Evolutionary conservation across 129 eudicot species (phyloP).

Genomic region (Lactuca saligna): DNA sequence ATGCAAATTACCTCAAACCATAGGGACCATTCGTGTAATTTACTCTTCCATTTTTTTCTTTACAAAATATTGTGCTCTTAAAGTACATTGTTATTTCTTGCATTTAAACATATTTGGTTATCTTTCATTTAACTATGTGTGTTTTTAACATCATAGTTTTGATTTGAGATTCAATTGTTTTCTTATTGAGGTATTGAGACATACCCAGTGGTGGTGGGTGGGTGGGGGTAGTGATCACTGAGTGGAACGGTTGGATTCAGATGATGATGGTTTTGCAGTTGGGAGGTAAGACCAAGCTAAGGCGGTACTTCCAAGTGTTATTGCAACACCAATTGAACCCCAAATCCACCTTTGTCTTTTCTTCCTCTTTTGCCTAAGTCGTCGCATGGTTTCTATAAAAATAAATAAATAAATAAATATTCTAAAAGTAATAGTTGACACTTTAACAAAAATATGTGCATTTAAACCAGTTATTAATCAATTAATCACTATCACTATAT

Average conservation of each 20-base stretch:
- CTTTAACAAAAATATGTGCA: no score
- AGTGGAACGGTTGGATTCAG: conserved; percentile 27
- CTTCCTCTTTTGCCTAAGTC: conserved; percentile 71
- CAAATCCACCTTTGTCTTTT: conserved; percentile 73
- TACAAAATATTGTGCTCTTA: no score
- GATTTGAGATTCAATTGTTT: neutral
- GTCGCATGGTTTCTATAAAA: conserved; percentile 63
- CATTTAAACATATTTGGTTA: neutral
- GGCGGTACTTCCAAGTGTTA: conserved; percentile 61
- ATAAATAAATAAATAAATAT: no score
- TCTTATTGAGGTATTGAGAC: no score
- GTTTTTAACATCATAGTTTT: neutral
- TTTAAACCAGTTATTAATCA: no score
- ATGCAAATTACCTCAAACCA: no score
- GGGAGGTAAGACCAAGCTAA: conserved; percentile 82
- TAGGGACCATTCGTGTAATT: no score
- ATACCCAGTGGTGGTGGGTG: no score
- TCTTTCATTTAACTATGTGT: neutral
- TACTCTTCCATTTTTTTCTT: no score
- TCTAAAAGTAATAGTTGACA: no score
- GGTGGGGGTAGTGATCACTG: conserved; percentile 29
- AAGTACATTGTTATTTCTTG: neutral
- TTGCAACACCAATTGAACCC: conserved; percentile 72
- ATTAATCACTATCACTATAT: no score
- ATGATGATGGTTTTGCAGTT: conserved; percentile 45